phyloP scores from a whole-genome alignment of 495 filamentous ascomycete species.

The Penicillium pulvis region DNA sequence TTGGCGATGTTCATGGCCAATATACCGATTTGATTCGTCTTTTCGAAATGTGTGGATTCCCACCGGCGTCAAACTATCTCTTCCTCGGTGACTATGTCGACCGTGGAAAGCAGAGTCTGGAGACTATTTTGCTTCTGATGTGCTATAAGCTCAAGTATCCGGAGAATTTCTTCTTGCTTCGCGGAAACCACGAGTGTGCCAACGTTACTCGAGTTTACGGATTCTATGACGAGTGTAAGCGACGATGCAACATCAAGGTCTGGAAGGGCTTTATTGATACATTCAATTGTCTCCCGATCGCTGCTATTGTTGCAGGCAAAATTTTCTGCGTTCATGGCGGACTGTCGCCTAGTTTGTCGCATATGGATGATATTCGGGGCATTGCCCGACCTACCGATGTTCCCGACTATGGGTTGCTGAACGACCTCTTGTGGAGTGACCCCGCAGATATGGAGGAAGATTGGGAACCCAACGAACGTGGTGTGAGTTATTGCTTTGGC shows the following conservation, averaged over 20 bases:
- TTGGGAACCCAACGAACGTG: slow-evolving; percentile 96
- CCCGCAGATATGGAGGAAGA: slow-evolving; percentile 97
- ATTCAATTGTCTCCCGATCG: slow-evolving; percentile 95
- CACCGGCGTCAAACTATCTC: slow-evolving; percentile 88
- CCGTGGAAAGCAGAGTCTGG: slow-evolving; percentile 93
- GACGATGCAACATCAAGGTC: slow-evolving; percentile 95
- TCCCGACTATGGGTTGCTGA: slow-evolving; percentile 93
- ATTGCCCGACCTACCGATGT: slow-evolving; percentile 97
- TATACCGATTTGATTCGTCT: slow-evolving; percentile 96
- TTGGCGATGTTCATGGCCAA: slow-evolving; percentile 97
- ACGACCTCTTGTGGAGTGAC: slow-evolving; percentile 97
- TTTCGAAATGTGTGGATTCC: slow-evolving; percentile 99
- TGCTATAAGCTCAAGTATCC: slow-evolving; percentile 99
- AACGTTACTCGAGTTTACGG: slow-evolving; percentile 98
- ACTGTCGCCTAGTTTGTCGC: slow-evolving; percentile 84
- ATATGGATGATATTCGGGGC: slow-evolving; percentile 98
- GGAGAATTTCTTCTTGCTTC: slow-evolving; percentile 97
- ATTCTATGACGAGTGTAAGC: slow-evolving; percentile 99
- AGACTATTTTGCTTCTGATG: slow-evolving; percentile 92
- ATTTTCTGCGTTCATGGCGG: slow-evolving; percentile 99
- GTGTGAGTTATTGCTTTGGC: slow-evolving; percentile 98
- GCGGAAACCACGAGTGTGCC: slow-evolving; percentile 97
- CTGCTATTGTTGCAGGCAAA: slow-evolving; percentile 94
- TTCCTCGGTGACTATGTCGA: slow-evolving; percentile 99
- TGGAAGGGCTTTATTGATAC: slow-evolving; percentile 99